These are phyloP conservation scores for Carallia brachiata DNA, from an alignment of 345 rosid genomes.

Conservation along the genomic window DNA sequence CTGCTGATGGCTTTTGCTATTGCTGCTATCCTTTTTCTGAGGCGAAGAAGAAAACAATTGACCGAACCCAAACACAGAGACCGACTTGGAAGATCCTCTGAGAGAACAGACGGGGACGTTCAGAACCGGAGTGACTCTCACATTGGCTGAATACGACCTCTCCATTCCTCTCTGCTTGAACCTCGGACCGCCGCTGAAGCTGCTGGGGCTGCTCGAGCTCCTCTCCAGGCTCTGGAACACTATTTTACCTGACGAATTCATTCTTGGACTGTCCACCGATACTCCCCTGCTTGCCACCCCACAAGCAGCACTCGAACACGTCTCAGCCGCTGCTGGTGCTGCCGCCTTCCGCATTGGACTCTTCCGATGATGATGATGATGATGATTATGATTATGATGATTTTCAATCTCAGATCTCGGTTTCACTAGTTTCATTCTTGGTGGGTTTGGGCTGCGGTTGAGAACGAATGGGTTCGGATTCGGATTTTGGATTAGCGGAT, in stretches of 20 bases:
- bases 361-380: conserved; percentile 27
- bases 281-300: conserved; percentile 53
- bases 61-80: conserved; percentile 27
- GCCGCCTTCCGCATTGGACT: conserved; percentile 51
- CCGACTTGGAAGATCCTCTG: conserved; percentile 28
- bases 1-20: conserved; percentile 2
- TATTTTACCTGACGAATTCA: conserved; percentile 90
- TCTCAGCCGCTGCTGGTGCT: conserved; percentile 20
- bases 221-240: conserved; percentile 89
- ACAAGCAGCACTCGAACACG: conserved; percentile 16
- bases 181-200: conserved; percentile 85
- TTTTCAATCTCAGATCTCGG: conserved; percentile 37
- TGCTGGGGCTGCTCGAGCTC: conserved; percentile 96
- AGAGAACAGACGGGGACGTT: conserved; percentile 37
- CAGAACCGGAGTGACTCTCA: conserved; percentile 36
- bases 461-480: conserved; percentile 61
- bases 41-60: conserved; percentile 32
- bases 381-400: conserved; percentile 3
- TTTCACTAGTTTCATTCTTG: conserved; percentile 65
- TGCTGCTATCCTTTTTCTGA: conserved; percentile 22
- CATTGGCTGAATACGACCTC: conserved; percentile 84
- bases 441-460: conserved; percentile 36
- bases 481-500: conserved; percentile 5
- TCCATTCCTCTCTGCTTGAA: conserved; percentile 80
- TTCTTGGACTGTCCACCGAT: conserved; percentile 84